Base-by-base conservation (phyloP, 768 basidiomycete species). In the Sarcomyxa edulis region DNA sequence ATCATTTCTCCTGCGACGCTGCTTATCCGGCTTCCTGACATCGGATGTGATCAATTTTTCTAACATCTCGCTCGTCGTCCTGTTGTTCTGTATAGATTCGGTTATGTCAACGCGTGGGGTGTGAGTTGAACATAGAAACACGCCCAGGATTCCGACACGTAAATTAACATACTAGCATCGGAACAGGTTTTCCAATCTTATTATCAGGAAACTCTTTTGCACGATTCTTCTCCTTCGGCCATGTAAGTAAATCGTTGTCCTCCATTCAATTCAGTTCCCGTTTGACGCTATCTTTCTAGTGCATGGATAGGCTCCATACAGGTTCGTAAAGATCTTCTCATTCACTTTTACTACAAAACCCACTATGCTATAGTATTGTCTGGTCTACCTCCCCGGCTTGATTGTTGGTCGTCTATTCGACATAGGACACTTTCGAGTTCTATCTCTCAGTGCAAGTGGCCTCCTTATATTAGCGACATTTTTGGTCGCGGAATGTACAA, bases 231-330 rank as follows among this genome's bases (percentile, higher is more conserved):
- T 5, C 69, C 82, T 3, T 87, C 84, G 9, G 68, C 56, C n/a
- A 86, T 85, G 82, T 82, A 52, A 43, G 72, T 57, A 14, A 1
- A 20, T 32, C 18, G 15, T 15, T 29, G 47, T 10, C 15, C 6
- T n/a, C 10, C 16, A 15, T 9, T 30, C 7, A 30, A 27, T 25
- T 29, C 37, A 8, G 39, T 31, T 10, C 19, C 37, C 14, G n/a
- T n/a, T 10, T 21, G 23, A 28, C 39, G 18, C 14, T 20, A 29
- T n/a, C n/a, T 43, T 35, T n/a, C 16, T 43, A 86, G 84, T 31
- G 75, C 84, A 29, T 89, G 84, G 85, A 88, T 89, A 23, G 85
- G 86, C 5, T 88, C 85, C 1, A 61, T 80, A 16, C 84, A 86
- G 63, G 84, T 78, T 43, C 15, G 43, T 21, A 9, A 6, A 34